Evolutionary conservation across 1,284 basidiomycete species (phyloP), one percentile per base, ranked within the genome.

Genomic region (Pyrrhoderma lamaoense): DNA sequence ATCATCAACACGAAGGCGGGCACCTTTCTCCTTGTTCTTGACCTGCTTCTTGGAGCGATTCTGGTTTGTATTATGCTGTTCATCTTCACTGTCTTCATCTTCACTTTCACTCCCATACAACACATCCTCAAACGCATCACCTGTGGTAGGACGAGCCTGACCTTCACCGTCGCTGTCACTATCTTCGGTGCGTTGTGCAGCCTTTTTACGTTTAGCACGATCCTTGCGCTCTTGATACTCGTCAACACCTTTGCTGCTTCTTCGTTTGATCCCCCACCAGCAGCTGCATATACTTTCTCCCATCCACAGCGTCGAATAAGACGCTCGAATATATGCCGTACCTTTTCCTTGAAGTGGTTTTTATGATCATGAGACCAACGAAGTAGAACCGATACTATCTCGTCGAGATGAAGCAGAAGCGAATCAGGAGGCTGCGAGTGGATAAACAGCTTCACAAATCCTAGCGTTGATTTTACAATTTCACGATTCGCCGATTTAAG

Each of bases 301-400:
- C 82, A 96, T 0, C 86, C 88, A 63, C 97, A 96, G 56, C 93
- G 80, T 55, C 95, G 76, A 57, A 99, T 77, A 77, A 99, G 84
- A 43, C 96, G 82, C 73, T 99, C 96, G 60, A 99, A 93, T 54
- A 99, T 93, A 68, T 98, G 94, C 42, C 93, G 81, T 11, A 97
- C 91, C 71, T 97, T 98, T 51, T 80, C 76, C 68, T 99, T 99
- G 80, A 99, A 99, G 67, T 98, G 95, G 64, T 99, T 97, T 67
- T 95, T 95, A 72, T 99, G 94, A 65, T 97, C 93, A 62, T 95
- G 90, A 4, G 91, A 91, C 93, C 95, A 96, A 51, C 76, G 76
- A 21, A 99, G 74, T 14, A 99, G 75, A 0, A 86, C 88, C 0
- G 92, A 89, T 0, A 99, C 89, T 11, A 98, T 75, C 16, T 75